Base-by-base conservation (phyloP, 768 basidiomycete species). In the Pisolithus marmoratus region DNA sequence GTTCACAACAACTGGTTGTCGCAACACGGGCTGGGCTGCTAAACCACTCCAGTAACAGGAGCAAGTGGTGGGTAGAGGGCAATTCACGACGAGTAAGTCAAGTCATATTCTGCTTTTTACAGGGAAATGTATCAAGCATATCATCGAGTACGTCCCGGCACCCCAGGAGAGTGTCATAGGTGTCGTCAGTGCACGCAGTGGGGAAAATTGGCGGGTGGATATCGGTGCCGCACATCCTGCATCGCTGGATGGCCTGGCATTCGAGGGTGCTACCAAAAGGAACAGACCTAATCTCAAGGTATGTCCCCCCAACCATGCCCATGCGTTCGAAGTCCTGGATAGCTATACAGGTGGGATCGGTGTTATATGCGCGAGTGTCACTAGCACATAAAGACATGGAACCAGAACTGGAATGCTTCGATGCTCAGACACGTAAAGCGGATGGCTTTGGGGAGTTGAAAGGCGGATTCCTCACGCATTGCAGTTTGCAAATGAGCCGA, bases 381-480 rank as follows among this genome's bases (percentile, higher is more conserved):
- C 73, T 95, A 20, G 94, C 96, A 5, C 92, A 94, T 63, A 90
- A 93, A 62, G 94, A 98, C 66, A 94, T 97, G 90, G 96, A 99
- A 50, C 94, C 96, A 1, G 96, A 99, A 63, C 73, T 99, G 8
- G 93, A 96, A 64, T 99, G 96, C 66, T 91, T 96, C 60, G 91
- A 97, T 62, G 90, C 92, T 2, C 87, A 93, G 59, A 92, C 90
- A 23, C 85, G 83, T 56, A 98, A 96, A 69, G 74, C 93, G 1
- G 90, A 91, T 54, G 95, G 93, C 0, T 97, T 90, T 59, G 96
- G 96, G 1, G 94, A 94, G 58, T 77, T 99, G 36, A 93, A 90
- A 57, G 89, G 85, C 8, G 95, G 95, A 1, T 88, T 95, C 60
- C 63, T 96, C 54, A 75, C 88, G 8, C 76, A 80, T 34, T 90